Conservation (phyloP, 371 early-diverging fungal species). For the Mucor piriformis region DNA sequence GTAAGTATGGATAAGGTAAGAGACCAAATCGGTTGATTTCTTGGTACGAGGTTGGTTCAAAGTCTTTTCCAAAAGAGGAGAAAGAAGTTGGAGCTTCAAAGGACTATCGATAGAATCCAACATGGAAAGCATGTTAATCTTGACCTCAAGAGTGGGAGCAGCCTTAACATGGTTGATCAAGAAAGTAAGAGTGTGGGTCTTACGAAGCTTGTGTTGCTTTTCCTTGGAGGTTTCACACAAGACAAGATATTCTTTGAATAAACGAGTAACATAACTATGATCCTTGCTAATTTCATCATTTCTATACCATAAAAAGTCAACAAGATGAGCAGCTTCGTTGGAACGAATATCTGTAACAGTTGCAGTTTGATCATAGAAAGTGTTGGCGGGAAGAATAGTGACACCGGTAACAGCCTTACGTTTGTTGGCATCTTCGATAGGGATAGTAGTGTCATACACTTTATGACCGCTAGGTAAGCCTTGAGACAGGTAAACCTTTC, state of each 20-base stretch:
- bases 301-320: conserved; percentile 46
- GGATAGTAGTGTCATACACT: conserved; percentile 43
- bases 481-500: conserved; percentile 35
- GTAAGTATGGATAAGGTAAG: conserved; percentile 65
- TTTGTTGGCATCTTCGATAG: conserved; percentile 14
- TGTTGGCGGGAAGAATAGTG: conserved; percentile 48
- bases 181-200: conserved; percentile 56
- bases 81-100: conserved; percentile 64
- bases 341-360: conserved; percentile 55
- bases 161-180: conserved; percentile 72
- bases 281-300: conserved; percentile 47
- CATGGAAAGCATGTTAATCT: conserved; percentile 58
- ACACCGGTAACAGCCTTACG: conserved; percentile 45
- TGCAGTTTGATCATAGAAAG: conserved; percentile 42
- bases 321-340: conserved; percentile 57
- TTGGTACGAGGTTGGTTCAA: conserved; percentile 30
- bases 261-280: conserved; percentile 21
- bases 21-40: conserved; percentile 48
- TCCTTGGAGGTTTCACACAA: conserved; percentile 28
- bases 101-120: conserved; percentile 61
- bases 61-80: conserved; percentile 62
- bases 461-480: conserved; percentile 40
- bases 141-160: conserved; percentile 41
- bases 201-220: conserved; percentile 36
- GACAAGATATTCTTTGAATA: conserved; percentile 35